Evolutionary conservation across 495 filamentous ascomycete species (phyloP).

Genomic region (Acidomyces sp.): DNA sequence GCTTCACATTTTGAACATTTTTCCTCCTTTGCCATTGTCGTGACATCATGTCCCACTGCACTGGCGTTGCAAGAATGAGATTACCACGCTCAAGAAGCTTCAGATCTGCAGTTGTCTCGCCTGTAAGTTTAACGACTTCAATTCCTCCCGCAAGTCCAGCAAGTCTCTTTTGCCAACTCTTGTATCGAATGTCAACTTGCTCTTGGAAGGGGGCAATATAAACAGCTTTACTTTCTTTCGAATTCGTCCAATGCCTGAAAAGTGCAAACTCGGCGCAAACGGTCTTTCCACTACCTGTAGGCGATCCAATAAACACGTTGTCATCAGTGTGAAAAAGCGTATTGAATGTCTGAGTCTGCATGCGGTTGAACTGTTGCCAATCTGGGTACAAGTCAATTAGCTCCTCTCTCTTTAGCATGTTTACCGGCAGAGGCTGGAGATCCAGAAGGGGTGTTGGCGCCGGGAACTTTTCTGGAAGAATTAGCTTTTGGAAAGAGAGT

Average conservation of each 20-base stretch:
- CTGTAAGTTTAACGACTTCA: constrained; percentile 83
- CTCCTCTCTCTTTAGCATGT: constrained; percentile 75
- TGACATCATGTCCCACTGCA: constrained; percentile 92
- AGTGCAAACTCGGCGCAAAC: constrained; percentile 91
- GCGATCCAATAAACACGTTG: constrained; percentile 80
- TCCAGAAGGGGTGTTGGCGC: constrained; percentile 83
- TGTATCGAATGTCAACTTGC: constrained; percentile 63
- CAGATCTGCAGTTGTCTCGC: constrained; percentile 83
- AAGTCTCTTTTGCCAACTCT: constrained; percentile 75
- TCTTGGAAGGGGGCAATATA: constrained; percentile 97
- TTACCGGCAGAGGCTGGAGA: constrained; percentile 76
- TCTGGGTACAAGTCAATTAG: constrained; percentile 69
- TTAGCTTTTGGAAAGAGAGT: constrained; percentile 85
- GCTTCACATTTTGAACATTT: constrained; percentile 78
- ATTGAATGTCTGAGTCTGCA: constrained; percentile 95
- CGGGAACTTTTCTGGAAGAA: constrained; percentile 89
- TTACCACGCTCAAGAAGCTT: constrained; percentile 81
- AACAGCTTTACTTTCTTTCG: constrained; percentile 61
- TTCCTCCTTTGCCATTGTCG: constrained; percentile 91
- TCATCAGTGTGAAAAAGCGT: constrained; percentile 79
- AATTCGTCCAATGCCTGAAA: constrained; percentile 70
- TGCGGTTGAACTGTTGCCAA: constrained; percentile 87
- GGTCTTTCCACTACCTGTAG: constrained; percentile 90
- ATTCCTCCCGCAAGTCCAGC: constrained; percentile 66
- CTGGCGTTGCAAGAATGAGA: constrained; percentile 80